Evolutionary conservation across 495 filamentous ascomycete genomes (phyloP).

Genomic region (Chaetomium fimeti): DNA sequence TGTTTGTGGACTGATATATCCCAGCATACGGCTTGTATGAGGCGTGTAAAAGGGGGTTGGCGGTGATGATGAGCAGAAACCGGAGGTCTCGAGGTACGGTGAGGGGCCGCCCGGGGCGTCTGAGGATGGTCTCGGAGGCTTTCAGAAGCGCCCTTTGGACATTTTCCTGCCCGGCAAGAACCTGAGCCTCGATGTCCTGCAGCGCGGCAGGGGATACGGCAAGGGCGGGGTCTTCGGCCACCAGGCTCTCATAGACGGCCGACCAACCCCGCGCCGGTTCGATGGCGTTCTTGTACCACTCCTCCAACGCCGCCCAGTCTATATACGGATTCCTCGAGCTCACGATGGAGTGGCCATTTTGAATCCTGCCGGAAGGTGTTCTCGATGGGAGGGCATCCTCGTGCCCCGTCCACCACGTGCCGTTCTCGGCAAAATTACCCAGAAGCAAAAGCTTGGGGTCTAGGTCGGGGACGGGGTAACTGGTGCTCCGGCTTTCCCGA

Average conservation of each 20-base stretch:
- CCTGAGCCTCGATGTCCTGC: conserved; percentile 56
- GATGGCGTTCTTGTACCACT: conserved; percentile 75
- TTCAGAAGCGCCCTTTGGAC: conserved; percentile 71
- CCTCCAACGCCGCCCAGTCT: conserved; percentile 68
- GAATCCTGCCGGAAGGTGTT: conserved; percentile 37
- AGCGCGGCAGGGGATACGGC: conserved; percentile 35
- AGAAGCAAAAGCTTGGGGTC: conserved; percentile 77
- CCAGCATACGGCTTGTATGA: conserved; percentile 40
- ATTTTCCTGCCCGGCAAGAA: conserved; percentile 67
- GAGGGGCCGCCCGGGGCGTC: conserved; percentile 72
- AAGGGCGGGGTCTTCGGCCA: conserved; percentile 27
- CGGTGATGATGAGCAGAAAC: conserved; percentile 79
- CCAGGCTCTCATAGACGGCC: conserved; percentile 55
- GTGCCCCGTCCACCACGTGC: conserved; percentile 75
- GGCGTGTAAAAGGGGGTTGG: conserved; percentile 72
- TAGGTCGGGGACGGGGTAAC: conserved; percentile 47
- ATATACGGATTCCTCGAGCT: conserved; percentile 65
- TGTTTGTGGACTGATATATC: conserved; percentile 18
- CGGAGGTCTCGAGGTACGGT: conserved; percentile 68
- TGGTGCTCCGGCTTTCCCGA: conserved; percentile 32
- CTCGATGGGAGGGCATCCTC: conserved; percentile 41
- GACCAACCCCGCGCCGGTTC: conserved; percentile 55
- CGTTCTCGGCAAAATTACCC: conserved; percentile 81
- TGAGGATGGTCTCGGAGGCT: conserved; percentile 79
- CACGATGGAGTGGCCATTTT: conserved; percentile 45